Base-by-base conservation (phyloP, 78 protist species). In the Tieghemostelium lacteum region DNA sequence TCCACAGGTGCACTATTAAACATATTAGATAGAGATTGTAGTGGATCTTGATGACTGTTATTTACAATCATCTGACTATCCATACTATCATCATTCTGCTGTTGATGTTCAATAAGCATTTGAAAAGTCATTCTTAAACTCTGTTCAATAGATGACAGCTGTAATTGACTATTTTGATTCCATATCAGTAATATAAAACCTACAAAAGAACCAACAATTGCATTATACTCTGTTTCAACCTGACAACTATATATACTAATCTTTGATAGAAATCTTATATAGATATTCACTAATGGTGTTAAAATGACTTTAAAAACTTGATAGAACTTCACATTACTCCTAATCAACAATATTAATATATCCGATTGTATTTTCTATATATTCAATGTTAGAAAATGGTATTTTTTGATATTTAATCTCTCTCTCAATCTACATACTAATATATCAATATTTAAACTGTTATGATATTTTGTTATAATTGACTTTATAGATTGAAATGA, bases 1-100 rank as follows among this genome's bases (percentile, higher is more conserved):
- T 75, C 73, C 7, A 75, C 33, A 8, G 86, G 86, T 33, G 86
- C 54, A 22, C 19, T 45, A 49, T 75, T 75, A 17, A 75, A 37
- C 14, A 75, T 65, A 39, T 75, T 57, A 29, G 73, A 10, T n/a
- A 75, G 45, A 10, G 72, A 42, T 12, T 61, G 7, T 49, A 64
- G 28, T n/a, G n/a, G n/a, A n/a, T n/a, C n/a, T n/a, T n/a, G n/a
- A n/a, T n/a, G n/a, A n/a, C n/a, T n/a, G n/a, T n/a, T n/a, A n/a
- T n/a, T n/a, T 28, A 75, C 55, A 17, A 50, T 5, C 26, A 45
- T 14, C 6, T 16, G 63, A 37, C 19, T 33, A 49, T 69, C n/a
- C 36, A 3, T 3, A 45, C 22, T 49, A 70, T 1, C 63, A 70
- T 8, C 36, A 28, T 28, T 42, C 24, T 45, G 52, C 52, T 45